These are phyloP conservation scores for Pyricularia grisea DNA, from an alignment of 2,329 filamentous ascomycete genomes.

Conservation along the genomic window DNA sequence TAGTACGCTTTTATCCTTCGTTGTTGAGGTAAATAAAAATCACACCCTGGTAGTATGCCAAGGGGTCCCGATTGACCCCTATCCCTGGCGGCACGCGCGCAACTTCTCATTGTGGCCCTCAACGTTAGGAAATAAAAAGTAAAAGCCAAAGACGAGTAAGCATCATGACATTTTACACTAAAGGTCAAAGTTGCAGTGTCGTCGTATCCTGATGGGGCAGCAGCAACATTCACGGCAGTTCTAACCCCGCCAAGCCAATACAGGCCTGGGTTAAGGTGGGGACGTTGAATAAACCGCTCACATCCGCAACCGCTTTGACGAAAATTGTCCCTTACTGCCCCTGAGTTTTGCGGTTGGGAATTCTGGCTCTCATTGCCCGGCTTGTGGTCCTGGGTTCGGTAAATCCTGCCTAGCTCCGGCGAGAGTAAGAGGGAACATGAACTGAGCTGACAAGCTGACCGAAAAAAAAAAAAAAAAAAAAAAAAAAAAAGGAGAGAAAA, in stretches of 20 bases:
- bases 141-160: not conserved
- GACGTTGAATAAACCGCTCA: not conserved
- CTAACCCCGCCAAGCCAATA: slow-evolving; percentile 2
- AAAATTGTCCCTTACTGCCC: not conserved
- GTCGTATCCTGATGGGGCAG: not conserved
- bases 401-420: not conserved
- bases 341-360: not conserved
- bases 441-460: not conserved
- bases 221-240: not conserved
- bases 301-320: not conserved
- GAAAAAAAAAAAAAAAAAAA: not conserved
- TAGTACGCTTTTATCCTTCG: not conserved
- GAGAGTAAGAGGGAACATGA: not conserved
- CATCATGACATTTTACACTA: not conserved
- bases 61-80: not conserved
- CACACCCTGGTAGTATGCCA: not conserved
- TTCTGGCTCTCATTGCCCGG: not conserved
- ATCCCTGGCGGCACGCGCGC: not conserved
- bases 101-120: not conserved
- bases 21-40: not conserved
- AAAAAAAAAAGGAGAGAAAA: too few relatives aligned
- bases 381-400: not conserved
- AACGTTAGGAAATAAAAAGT: not conserved
- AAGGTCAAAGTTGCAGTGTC: not conserved
- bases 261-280: not conserved